Base-by-base conservation (phyloP, 2,329 filamentous ascomycete species). In the Trichophyton simii region DNA sequence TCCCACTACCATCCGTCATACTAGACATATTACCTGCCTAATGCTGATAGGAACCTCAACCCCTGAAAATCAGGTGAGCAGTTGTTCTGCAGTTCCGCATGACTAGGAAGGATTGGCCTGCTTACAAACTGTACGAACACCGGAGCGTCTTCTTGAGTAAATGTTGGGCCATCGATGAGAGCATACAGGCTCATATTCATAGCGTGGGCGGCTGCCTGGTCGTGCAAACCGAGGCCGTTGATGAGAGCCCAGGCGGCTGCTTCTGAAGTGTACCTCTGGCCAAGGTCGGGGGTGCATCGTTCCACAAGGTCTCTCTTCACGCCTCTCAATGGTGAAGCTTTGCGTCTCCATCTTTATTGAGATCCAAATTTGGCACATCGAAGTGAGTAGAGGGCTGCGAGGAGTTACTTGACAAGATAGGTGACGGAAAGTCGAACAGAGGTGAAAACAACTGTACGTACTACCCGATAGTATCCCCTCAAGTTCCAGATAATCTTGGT, bases 281-380 rank as follows among this genome's bases (percentile, higher is more conserved):
- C 52, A 55, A 28, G 52, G 52, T 15, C 52, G 4, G 13, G 52
- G 52, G 18, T 55, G 52, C 11, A 18, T 36, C 2, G 3, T 55
- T 31, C 52, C 52, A 55, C 52, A 55, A 36, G 52, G 28, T 15
- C 52, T 28, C 6, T 55, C 52, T 36, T 55, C 28, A 15, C 52
- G 52, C 11, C 28, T 20, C 13, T 55, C 28, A 15, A 55, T 5
- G 8, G 13, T 55, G 11, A 20, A 55, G 13, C 28, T 5, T 55
- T 28, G 25, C 7, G 52, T 36, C 52, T 55, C 52, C 28, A 28
- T 8, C 28, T 36, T 55, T 9, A 15, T 55, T 36, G 52, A 36
- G n/a, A 55, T 36, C 52, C 52, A 55, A 20, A 55, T 36, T 55
- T 55, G 52, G n/a, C 52, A 55, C 52, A 55, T 55, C 34, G 25